Percentiles rank a stretch among this genome's conserved stretches.
These are phyloP conservation scores for Hypoxylon rubiginosum DNA, from an alignment of 2,329 filamentous ascomycete species.

Conservation along the genomic window DNA sequence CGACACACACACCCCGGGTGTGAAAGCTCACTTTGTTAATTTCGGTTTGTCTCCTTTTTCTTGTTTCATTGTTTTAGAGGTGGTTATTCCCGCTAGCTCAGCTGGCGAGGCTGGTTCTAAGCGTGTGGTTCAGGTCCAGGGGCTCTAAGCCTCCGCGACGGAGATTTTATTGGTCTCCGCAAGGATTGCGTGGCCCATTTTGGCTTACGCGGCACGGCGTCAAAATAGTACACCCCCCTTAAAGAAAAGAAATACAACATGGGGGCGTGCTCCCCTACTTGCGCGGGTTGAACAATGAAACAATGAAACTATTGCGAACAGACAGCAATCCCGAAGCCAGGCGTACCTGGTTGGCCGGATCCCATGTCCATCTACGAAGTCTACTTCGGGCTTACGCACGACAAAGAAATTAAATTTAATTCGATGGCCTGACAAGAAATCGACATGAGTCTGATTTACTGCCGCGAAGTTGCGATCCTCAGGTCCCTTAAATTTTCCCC, in stretches of 20 bases:
- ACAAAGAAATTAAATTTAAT: slow-evolving; percentile 10
- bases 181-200: slow-evolving; percentile 29
- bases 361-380: neutral
- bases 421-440: neutral
- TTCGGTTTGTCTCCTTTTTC: slow-evolving; percentile 14
- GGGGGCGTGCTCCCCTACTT: neutral
- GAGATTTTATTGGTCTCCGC: slow-evolving; percentile 18
- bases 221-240: slow-evolving; percentile 2
- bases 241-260: slow-evolving; percentile 10
- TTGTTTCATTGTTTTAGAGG: neutral
- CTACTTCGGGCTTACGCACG: neutral
- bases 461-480: slow-evolving; percentile 7
- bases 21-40: slow-evolving; percentile 11
- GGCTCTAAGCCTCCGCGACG: neutral
- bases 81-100: neutral
- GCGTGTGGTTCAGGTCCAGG: neutral
- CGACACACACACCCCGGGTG: neutral
- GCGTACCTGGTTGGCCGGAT: neutral
- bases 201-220: slow-evolving; percentile 14
- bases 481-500: neutral
- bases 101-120: slow-evolving; percentile 2
- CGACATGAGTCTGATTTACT: slow-evolving; percentile 19
- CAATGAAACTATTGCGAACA: slow-evolving; percentile 13
- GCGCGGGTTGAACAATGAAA: neutral
- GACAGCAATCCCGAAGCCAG: neutral